Conservation (phyloP, 2,329 filamentous ascomycete genomes). For the Verticillium alfalfae region DNA sequence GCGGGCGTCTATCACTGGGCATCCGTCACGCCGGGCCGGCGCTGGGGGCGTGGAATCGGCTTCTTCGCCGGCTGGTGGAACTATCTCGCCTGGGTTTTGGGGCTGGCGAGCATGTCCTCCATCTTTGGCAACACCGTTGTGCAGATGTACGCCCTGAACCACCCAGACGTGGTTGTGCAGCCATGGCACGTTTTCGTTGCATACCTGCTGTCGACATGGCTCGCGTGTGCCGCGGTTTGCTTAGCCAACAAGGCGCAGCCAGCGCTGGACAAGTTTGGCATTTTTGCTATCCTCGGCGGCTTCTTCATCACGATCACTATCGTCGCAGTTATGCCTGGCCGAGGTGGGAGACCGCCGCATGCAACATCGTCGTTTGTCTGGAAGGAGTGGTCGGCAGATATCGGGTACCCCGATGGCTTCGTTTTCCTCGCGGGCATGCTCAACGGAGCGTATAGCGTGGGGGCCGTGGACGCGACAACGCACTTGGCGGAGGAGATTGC, state of each 20-base stretch:
- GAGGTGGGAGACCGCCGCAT: slow-evolving; percentile 20
- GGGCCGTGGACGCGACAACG: slow-evolving; percentile 58
- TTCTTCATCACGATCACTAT: slow-evolving; percentile 51
- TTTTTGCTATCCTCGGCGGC: slow-evolving; percentile 45
- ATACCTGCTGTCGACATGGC: slow-evolving; percentile 33
- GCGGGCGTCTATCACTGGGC: slow-evolving; percentile 60
- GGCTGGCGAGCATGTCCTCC: slow-evolving; percentile 30
- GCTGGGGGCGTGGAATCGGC: slow-evolving; percentile 43
- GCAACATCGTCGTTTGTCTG: slow-evolving; percentile 31
- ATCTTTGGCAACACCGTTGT: slow-evolving; percentile 35
- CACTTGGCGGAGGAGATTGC: slow-evolving; percentile 63
- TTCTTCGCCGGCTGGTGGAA: slow-evolving; percentile 43
- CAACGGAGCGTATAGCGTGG: slow-evolving; percentile 67
- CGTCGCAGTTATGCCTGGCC: slow-evolving; percentile 44
- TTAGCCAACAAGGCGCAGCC: slow-evolving; percentile 50
- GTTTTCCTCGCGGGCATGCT: slow-evolving; percentile 35
- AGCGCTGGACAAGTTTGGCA: slow-evolving; percentile 45
- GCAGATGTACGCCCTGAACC: slow-evolving; percentile 37
- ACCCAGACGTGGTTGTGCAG: slow-evolving; percentile 26
- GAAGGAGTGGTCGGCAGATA: slow-evolving; percentile 29
- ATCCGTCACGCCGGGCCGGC: slow-evolving; percentile 46
- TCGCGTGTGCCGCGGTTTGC: slow-evolving; percentile 34
- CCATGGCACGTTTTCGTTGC: slow-evolving; percentile 38
- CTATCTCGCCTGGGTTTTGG: slow-evolving; percentile 34
- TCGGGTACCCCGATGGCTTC: slow-evolving; percentile 34